phyloP scores from a whole-genome alignment of 1,284 basidiomycete species.

The Trametes sp. region DNA sequence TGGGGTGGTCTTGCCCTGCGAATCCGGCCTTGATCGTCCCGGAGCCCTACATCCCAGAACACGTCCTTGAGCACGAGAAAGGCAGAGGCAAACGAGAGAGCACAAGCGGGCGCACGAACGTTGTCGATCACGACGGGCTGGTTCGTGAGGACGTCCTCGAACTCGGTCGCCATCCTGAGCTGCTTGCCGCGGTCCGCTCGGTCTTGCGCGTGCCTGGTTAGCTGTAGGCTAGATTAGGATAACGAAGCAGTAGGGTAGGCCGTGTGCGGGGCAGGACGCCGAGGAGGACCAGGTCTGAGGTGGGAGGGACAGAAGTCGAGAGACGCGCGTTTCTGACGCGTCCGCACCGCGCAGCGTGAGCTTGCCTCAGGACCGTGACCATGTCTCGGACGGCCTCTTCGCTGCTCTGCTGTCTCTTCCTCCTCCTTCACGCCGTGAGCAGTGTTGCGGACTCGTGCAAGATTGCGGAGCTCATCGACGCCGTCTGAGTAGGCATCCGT shows the following conservation, averaged over 20 bases:
- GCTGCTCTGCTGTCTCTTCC: slow-evolving; percentile 29
- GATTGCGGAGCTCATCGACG: slow-evolving; percentile 11
- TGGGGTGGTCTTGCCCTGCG: slow-evolving; percentile 96
- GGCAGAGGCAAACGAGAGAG: slow-evolving; percentile 11
- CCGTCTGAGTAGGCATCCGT: slow-evolving; percentile 50
- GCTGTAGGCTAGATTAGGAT: slow-evolving; percentile 16
- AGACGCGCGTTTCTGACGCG: slow-evolving; percentile 28
- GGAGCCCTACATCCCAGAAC: slow-evolving; percentile 72
- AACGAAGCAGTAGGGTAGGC: slow-evolving; percentile 20
- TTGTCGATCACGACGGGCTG: slow-evolving; percentile 97
- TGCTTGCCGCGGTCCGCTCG: slow-evolving; percentile 6
- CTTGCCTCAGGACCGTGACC: slow-evolving; percentile 28
- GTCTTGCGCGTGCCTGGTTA: slow-evolving; percentile 10
- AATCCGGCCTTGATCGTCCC: slow-evolving; percentile 98
- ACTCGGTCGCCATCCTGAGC: slow-evolving; percentile 72
- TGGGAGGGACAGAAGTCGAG: slow-evolving; percentile 19
- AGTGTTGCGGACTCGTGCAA: neutral
- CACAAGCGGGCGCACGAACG: slow-evolving; percentile 56
- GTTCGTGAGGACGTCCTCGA: slow-evolving; percentile 90
- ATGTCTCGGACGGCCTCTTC: slow-evolving; percentile 26
- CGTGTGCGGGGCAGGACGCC: slow-evolving; percentile 15
- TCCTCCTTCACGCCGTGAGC: slow-evolving; percentile 31
- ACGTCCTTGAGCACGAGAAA: slow-evolving; percentile 9
- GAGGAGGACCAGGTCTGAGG: slow-evolving; percentile 21
- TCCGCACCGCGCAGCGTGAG: slow-evolving; percentile 22